Evolutionary conservation across 768 basidiomycete genomes (phyloP), one percentile per base, ranked within the genome.

Genomic region (Fomitopsis pulvina): DNA sequence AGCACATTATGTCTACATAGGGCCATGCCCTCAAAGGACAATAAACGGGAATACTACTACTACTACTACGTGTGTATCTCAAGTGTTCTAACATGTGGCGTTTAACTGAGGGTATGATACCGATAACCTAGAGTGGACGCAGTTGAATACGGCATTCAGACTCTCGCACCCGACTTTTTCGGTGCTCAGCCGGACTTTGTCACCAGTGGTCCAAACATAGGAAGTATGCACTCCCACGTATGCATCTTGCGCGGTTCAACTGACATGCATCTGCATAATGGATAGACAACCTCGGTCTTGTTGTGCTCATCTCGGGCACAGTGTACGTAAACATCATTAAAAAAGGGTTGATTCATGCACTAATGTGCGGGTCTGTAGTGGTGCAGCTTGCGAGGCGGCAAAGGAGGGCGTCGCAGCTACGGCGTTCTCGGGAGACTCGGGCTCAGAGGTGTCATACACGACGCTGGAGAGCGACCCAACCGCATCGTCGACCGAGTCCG

Each of bases 311-410:
- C 16, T 65, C 64, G 1, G 66, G 66, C 14, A 66, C 65, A 5
- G 56, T 64, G 64, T 66, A 47, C 34, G 63, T 51, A 22, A 18
- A 29, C 21, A 3, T 26, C 29, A 16, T 18, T 7, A 4, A 29
- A 21, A 16, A 4, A 2, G 16, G 6, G 9, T 6, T 10, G 8
- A 3, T 7, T n/a, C 20, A 8, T 29, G 18, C 14, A 30, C 6
- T 8, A 3, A 20, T 34, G 9, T 5, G 10, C 40, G 5, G 7
- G 11, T 21, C 12, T 27, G 1, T 49, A 79, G 76, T 21, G 76
- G 75, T 4, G 77, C 77, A 1, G 76, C 78, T 0, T 67, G 67
- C 12, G 75, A 75, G 60, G 73, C 77, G 3, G 71, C 75, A 1
- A 56, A 67, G 37, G 68, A 73, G 55, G 78, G 78, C 27, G 67